A percentile compares a stretch with the other conserved stretches of the same genome.
Conservation (phyloP, 108 stramenopile species). For the Conticribra weissflogii region DNA sequence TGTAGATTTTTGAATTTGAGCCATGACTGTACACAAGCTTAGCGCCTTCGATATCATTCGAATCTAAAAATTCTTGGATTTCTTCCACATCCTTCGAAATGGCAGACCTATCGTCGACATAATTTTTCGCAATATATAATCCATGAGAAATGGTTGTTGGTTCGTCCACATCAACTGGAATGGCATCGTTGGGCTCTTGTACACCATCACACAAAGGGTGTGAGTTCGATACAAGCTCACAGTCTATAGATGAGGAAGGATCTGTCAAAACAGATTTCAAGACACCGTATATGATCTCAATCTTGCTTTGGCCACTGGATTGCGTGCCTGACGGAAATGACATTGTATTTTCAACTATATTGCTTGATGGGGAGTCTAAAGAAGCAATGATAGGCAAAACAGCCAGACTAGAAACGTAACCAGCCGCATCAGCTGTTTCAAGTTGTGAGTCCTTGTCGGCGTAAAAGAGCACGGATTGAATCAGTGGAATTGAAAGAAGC, state of each 20-base stretch:
- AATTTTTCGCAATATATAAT: conserved; percentile 77
- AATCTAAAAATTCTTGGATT: conserved; percentile 59
- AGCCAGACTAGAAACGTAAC: conserved; percentile 34
- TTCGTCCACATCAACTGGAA: conserved; percentile 51
- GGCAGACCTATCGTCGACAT: conserved; percentile 71
- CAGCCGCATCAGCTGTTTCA: conserved; percentile 28
- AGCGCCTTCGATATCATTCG: conserved; percentile 51
- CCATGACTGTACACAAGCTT: conserved; percentile 64
- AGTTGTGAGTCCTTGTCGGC: conserved; percentile 31
- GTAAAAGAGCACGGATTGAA: conserved; percentile 59
- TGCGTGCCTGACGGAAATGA: background rate
- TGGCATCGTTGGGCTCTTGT: conserved; percentile 2
- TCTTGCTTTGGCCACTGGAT: background rate
- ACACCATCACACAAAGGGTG: conserved; percentile 12
- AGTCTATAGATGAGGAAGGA: conserved; percentile 28
- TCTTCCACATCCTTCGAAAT: conserved; percentile 72
- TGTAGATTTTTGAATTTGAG: conserved; percentile 66
- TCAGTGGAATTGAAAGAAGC: conserved; percentile 48
- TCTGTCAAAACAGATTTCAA: conserved; percentile 17
- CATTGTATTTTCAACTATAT: conserved; percentile 31
- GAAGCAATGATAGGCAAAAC: conserved; percentile 31
- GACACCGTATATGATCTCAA: conserved; percentile 20
- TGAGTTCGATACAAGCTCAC: conserved; percentile 17
- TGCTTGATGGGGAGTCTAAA: conserved; percentile 13
- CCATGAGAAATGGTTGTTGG: conserved; percentile 51